A percentile compares a stretch with the other conserved stretches of the same genome.
These are phyloP conservation scores for Rhizophora mangle DNA, from an alignment of 345 rosid genomes.

Conservation along the genomic window DNA sequence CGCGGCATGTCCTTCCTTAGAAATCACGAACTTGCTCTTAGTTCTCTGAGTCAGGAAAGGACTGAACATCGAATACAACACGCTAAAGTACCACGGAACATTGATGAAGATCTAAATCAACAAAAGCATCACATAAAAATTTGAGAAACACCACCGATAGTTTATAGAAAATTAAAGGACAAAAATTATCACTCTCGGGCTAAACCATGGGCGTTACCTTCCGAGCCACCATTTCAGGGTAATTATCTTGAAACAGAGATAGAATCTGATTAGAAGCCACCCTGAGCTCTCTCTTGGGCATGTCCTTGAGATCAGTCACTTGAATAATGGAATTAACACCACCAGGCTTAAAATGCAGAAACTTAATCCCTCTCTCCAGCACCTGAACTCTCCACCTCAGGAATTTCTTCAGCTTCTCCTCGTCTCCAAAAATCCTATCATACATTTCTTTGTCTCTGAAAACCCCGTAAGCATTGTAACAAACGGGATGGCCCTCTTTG, in stretches of 20 bases:
- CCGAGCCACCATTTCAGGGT: constrained; percentile 98
- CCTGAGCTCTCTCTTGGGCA: constrained; percentile 94
- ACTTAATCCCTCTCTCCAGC: constrained; percentile 73
- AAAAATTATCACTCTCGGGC: not conserved
- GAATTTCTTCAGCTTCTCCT: constrained; percentile 74
- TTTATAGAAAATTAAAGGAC: not conserved
- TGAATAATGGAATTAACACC: constrained; percentile 90
- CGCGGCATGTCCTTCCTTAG: constrained; percentile 82
- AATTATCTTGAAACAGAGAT: constrained; percentile 91
- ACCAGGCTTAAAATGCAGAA: constrained; percentile 85
- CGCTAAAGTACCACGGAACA: constrained; percentile 97
- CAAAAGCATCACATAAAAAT: not conserved
- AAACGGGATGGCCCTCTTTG: constrained; percentile 83
- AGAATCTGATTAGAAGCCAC: constrained; percentile 87
- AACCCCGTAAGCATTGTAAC: constrained; percentile 90
- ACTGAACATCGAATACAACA: constrained; percentile 79
- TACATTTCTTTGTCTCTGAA: constrained; percentile 78
- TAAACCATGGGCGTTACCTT: constrained; percentile 46
- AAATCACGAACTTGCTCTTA: constrained; percentile 92
- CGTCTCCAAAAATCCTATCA: constrained; percentile 84
- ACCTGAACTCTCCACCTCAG: constrained; percentile 95
- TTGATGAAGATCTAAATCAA: constrained; percentile 76
- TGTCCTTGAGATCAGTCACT: constrained; percentile 91
- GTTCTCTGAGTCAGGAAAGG: constrained; percentile 94
- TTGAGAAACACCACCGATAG: not conserved